Conservation (phyloP, 1,284 basidiomycete genomes). For the Marasmius tenuissimus region DNA sequence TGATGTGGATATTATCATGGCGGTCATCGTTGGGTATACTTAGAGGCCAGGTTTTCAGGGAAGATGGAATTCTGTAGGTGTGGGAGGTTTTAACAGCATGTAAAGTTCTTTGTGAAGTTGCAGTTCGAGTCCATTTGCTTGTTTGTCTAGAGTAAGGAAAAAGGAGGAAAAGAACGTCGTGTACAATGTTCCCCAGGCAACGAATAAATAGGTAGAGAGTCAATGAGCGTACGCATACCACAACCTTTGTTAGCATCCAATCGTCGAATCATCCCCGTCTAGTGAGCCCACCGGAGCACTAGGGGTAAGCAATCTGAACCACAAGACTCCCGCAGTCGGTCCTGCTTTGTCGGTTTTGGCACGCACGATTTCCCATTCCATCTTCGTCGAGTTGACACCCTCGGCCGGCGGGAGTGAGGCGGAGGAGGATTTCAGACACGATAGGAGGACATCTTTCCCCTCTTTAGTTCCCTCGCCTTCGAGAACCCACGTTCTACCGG, state of each 20-base stretch:
- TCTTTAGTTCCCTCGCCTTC: conserved; percentile 1
- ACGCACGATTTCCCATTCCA: neutral
- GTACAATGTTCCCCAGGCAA: neutral
- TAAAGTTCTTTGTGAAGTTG: too few species aligned
- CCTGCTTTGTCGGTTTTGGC: neutral
- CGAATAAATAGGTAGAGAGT: too few species aligned
- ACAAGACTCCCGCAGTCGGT: neutral
- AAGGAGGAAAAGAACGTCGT: neutral
- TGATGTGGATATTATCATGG: too few species aligned
- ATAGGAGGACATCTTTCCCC: neutral
- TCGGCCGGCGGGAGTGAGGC: neutral
- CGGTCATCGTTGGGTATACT: too few species aligned
- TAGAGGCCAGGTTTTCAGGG: too few species aligned
- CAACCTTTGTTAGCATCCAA: neutral
- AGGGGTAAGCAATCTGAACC: neutral
- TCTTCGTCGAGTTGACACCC: neutral
- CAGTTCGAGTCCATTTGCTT: too few species aligned
- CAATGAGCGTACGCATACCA: neutral
- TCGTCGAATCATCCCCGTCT: neutral
- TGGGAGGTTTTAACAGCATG: too few species aligned
- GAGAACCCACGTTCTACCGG: neutral
- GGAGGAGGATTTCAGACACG: neutral
- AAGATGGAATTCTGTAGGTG: too few species aligned
- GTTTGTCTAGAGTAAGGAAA: too few species aligned
- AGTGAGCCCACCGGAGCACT: neutral